phyloP scores from a whole-genome alignment of 2,329 filamentous ascomycete genomes.

The Aspergillus hiratsukae region DNA sequence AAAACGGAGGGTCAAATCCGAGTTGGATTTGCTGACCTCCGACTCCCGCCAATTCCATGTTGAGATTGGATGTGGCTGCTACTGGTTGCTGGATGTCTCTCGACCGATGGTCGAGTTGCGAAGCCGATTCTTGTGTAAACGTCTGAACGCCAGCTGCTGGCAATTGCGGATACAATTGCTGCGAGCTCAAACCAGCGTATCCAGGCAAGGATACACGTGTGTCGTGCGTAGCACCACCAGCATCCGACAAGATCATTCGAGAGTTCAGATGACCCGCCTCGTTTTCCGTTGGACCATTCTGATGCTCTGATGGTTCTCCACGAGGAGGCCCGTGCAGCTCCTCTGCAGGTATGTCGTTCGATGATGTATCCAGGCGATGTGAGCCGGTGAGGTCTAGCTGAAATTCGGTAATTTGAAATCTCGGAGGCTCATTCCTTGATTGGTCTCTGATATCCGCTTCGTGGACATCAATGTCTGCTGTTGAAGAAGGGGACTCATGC shows the following conservation, averaged over 20 bases:
- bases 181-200: constrained; percentile 7
- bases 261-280: constrained; percentile 3
- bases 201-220: constrained; percentile 7
- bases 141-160: constrained; percentile 7
- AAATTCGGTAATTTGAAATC: constrained; percentile 18
- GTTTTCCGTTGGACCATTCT: background rate
- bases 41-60: constrained; percentile 17
- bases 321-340: background rate
- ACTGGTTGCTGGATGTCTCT: constrained; percentile 9
- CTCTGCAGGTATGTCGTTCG: background rate
- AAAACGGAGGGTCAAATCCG: constrained; percentile 21
- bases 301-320: background rate
- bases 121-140: constrained; percentile 5
- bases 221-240: constrained; percentile 6
- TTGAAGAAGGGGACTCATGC: background rate
- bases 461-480: background rate
- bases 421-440: constrained; percentile 4
- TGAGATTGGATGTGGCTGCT: constrained; percentile 4
- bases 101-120: constrained; percentile 6
- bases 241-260: constrained; percentile 1
- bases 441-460: background rate
- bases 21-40: constrained; percentile 16
- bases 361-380: constrained; percentile 2
- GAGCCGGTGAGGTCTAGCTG: constrained; percentile 17
- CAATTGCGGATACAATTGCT: constrained; percentile 9